Base-by-base conservation (phyloP, 2,329 filamentous ascomycete species). In the Fusarium cicatricum region DNA sequence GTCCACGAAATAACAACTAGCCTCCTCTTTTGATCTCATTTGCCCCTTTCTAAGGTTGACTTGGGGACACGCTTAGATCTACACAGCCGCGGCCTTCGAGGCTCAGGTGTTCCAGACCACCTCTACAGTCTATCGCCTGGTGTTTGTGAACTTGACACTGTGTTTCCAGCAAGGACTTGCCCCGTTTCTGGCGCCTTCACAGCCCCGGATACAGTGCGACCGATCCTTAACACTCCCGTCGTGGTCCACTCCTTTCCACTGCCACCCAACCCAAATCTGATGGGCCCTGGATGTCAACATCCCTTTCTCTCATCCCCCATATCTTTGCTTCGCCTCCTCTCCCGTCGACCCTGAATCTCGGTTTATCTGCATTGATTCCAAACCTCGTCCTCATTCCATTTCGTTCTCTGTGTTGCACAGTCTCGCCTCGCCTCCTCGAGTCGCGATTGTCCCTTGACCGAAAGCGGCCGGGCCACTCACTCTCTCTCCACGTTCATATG, bases 281-380 rank as follows among this genome's bases (percentile, higher is more conserved):
- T 52, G 60, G 55, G 62, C 63, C 60, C 55, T 64, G 63, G 50
- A 67, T 65, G 60, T 62, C 64, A 67, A 62, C 47, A 62, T 69
- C 66, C 66, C 66, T 67, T 69, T 68, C 60, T 57, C 50, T 37
- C 58, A 61, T 65, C 52, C 60, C 60, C 46, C 56, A 52, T 59
- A 48, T 55, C 52, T 41, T 52, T 56, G 52, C 48, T 47, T 56
- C 58, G 55, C 61, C 58, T 62, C 51, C 57, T 52, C 51, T 53
- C 47, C 54, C 58, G 56, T 53, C 65, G 50, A 55, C 43, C 48
- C 50, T 56, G 47, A 42, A 52, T 43, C 38, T 64, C 52, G 7
- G 53, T 36, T 44, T 32, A 49, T 44, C 53, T 55, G 21, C 39
- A 59, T 64, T 45, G 45, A 65, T 65, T 60, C 48, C 11, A 9